Evolutionary conservation across 2,329 filamentous ascomycete genomes (phyloP).

Genomic region (Fusarium sp.): DNA sequence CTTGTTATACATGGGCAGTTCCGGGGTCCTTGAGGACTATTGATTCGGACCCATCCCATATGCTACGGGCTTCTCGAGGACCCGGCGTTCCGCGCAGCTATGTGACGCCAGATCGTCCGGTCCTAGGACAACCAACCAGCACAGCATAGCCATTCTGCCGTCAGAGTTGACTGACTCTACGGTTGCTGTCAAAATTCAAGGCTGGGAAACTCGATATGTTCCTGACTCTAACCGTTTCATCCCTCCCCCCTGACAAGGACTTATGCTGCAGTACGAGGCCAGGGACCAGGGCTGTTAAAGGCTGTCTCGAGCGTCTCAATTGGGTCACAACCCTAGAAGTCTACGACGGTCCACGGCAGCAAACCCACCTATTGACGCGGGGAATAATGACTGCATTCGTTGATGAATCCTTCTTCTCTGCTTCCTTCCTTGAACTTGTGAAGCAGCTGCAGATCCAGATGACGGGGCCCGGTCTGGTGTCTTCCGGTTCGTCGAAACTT

Average conservation of each 20-base stretch:
- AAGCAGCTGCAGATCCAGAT: slow-evolving; percentile 13
- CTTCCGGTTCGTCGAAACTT: slow-evolving; percentile 18
- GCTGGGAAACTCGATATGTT: slow-evolving; percentile 17
- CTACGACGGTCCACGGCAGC: slow-evolving; percentile 28
- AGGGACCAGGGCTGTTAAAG: slow-evolving; percentile 29
- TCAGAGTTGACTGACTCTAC: background rate
- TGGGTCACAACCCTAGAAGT: slow-evolving; percentile 15
- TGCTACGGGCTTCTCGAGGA: background rate
- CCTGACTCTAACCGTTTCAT: slow-evolving; percentile 37
- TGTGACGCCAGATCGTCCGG: slow-evolving; percentile 14
- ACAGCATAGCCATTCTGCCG: slow-evolving; percentile 2
- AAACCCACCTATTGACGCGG: slow-evolving; percentile 32
- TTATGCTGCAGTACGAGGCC: slow-evolving; percentile 10
- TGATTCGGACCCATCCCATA: slow-evolving; percentile 28
- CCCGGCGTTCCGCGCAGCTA: slow-evolving; percentile 3
- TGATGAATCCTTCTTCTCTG: slow-evolving; percentile 14
- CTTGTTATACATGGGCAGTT: slow-evolving; percentile 26
- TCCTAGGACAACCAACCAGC: background rate
- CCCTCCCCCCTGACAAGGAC: slow-evolving; percentile 30
- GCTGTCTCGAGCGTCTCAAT: slow-evolving; percentile 30
- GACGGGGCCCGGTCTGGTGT: slow-evolving; percentile 1
- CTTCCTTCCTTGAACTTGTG: slow-evolving; percentile 19
- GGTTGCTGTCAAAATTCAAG: slow-evolving; percentile 17
- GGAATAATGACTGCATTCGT: slow-evolving; percentile 23
- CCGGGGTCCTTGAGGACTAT: slow-evolving; percentile 31